These are phyloP conservation scores for Ascochyta koolunga DNA, from an alignment of 2,329 filamentous ascomycete genomes.

Conservation along the genomic window DNA sequence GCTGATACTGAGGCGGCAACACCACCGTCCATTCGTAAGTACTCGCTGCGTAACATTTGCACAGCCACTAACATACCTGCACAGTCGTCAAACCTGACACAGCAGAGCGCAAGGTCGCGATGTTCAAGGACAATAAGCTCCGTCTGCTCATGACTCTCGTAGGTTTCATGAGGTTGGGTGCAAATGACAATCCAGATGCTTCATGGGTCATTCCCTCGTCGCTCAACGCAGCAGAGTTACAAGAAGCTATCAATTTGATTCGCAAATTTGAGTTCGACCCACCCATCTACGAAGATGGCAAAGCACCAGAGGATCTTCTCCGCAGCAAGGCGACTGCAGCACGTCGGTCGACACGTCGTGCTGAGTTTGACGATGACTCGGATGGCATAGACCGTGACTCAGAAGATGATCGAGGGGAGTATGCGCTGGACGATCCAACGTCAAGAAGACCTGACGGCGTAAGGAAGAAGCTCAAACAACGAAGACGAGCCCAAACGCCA, in stretches of 20 bases:
- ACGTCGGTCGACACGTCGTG: slow-evolving; percentile 51
- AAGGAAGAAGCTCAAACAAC: slow-evolving; percentile 62
- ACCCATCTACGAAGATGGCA: slow-evolving; percentile 76
- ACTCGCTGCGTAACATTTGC: slow-evolving; percentile 19
- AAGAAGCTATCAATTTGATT: slow-evolving; percentile 73
- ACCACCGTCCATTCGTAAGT: slow-evolving; percentile 54
- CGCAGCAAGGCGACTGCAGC: slow-evolving; percentile 67
- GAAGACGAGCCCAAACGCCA: slow-evolving; percentile 60
- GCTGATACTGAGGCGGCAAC: slow-evolving; percentile 41
- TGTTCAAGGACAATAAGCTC: slow-evolving; percentile 89
- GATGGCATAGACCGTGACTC: slow-evolving; percentile 64
- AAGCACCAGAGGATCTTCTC: slow-evolving; percentile 78
- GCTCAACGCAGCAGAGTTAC: slow-evolving; percentile 68
- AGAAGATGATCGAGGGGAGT: slow-evolving; percentile 63
- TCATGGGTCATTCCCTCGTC: slow-evolving; percentile 77
- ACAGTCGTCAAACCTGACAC: slow-evolving; percentile 61
- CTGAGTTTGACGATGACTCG: slow-evolving; percentile 72
- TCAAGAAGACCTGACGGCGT: slow-evolving; percentile 59
- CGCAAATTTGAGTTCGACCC: slow-evolving; percentile 80
- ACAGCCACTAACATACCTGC: slow-evolving; percentile 11
- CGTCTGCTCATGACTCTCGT: slow-evolving; percentile 81
- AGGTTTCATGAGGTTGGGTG: slow-evolving; percentile 69
- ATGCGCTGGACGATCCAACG: slow-evolving; percentile 72
- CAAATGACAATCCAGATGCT: slow-evolving; percentile 75
- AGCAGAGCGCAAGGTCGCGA: slow-evolving; percentile 70